phyloP scores from a whole-genome alignment of 441 rosid genomes.

The Macaranga tanarius region DNA sequence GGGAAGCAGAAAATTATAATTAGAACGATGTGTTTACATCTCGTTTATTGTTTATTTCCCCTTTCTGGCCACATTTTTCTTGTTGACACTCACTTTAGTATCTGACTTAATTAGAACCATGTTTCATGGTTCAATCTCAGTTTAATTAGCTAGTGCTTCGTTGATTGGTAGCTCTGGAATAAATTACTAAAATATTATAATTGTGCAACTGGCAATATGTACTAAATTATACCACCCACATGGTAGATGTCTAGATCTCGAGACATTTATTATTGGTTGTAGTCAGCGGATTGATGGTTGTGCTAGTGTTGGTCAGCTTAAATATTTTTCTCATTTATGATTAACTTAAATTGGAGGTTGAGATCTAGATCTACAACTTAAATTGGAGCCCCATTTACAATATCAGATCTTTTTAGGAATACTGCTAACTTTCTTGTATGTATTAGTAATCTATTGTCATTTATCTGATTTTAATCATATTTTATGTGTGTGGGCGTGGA shows the following conservation, averaged over 20 bases:
- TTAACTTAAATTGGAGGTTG: background rate
- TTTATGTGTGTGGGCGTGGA: no score
- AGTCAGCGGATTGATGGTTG: background rate
- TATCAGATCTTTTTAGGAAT: no score
- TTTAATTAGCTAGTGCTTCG: slow-evolving; percentile 7
- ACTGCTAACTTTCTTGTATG: background rate
- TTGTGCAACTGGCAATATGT: slow-evolving; percentile 17
- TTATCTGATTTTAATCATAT: no score
- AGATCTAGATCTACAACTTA: no score
- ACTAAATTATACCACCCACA: slow-evolving; percentile 15
- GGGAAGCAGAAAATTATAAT: slow-evolving; percentile 8
- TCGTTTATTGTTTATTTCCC: no score
- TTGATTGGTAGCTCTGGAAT: slow-evolving; percentile 1
- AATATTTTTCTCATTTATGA: background rate
- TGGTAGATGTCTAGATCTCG: slow-evolving; percentile 27
- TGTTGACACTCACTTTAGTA: slow-evolving; percentile 16
- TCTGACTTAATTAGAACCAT: slow-evolving; percentile 5
- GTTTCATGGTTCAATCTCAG: slow-evolving; percentile 16
- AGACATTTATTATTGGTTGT: slow-evolving; percentile 5
- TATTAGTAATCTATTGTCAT: background rate
- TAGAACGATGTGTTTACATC: no score
- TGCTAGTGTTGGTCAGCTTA: background rate
- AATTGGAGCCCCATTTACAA: background rate
- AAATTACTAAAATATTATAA: slow-evolving; percentile 19
- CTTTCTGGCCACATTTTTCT: background rate